A percentile compares a stretch with the other conserved stretches of the same genome.
Conservation (phyloP, 495 filamentous ascomycete genomes). For the Hypoxylon intermedium region DNA sequence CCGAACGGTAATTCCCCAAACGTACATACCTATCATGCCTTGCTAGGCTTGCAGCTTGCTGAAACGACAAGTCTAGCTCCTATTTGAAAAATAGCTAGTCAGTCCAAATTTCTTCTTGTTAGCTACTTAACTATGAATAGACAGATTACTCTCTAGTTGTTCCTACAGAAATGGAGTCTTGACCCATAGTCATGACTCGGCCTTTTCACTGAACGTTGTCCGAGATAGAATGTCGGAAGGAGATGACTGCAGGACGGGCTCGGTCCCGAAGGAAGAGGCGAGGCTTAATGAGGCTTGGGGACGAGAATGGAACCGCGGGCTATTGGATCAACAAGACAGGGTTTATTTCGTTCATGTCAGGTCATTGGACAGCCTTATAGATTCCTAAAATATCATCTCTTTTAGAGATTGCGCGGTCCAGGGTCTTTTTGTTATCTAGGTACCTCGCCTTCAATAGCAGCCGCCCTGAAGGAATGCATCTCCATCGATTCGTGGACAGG, state of each 20-base stretch:
- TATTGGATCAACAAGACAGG: slow-evolving; percentile 27
- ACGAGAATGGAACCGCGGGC: neutral
- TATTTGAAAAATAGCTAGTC: too few relatives aligned
- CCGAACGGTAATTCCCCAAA: slow-evolving; percentile 31
- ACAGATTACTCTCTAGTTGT: slow-evolving; percentile 22
- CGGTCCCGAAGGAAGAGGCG: slow-evolving; percentile 28
- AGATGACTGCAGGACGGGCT: neutral
- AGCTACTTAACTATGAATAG: too few relatives aligned
- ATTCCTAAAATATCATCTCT: slow-evolving; percentile 4
- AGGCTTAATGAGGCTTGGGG: slow-evolving; percentile 10
- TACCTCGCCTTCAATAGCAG: too few relatives aligned
- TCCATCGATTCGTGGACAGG: neutral
- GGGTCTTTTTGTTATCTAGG: slow-evolving; percentile 27
- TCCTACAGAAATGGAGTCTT: neutral
- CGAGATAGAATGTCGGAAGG: too few relatives aligned
- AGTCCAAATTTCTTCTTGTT: too few relatives aligned
- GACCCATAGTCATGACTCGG: too few relatives aligned
- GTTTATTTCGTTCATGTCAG: neutral
- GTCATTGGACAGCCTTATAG: slow-evolving; percentile 34
- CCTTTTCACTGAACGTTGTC: too few relatives aligned
- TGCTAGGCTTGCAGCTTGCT: too few relatives aligned
- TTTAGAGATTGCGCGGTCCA: slow-evolving; percentile 9
- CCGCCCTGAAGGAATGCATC: slow-evolving; percentile 21
- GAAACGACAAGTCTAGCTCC: too few relatives aligned
- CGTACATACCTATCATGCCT: neutral